Conservation (phyloP, 306 rosid genomes). For the Lotus japonicus region DNA sequence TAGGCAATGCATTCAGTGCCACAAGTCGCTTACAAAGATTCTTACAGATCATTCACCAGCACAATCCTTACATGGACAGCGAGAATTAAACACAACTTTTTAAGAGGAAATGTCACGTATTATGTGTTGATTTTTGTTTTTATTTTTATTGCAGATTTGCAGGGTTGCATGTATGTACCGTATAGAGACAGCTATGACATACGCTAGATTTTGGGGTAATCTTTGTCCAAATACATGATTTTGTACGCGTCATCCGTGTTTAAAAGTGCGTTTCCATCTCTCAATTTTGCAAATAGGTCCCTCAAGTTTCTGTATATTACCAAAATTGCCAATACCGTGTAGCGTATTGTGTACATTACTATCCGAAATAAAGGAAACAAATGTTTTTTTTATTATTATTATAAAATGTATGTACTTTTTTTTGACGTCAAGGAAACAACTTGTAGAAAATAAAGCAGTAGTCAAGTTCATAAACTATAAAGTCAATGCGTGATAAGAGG, state of each 20-base stretch:
- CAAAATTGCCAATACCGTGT: neutral
- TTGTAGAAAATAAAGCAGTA: too few species aligned
- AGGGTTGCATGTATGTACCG: conserved; percentile 1
- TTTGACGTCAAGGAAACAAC: neutral
- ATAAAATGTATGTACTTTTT: too few species aligned
- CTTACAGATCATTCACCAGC: too few species aligned
- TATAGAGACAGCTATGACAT: neutral
- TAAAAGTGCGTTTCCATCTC: neutral
- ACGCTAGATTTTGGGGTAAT: conserved; percentile 35
- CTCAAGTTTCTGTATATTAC: neutral
- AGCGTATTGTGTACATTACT: neutral
- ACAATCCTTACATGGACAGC: too few species aligned
- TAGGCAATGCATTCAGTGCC: too few species aligned
- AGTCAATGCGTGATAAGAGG: too few species aligned
- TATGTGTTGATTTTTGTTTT: too few species aligned
- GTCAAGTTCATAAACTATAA: neutral
- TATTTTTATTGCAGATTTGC: too few species aligned
- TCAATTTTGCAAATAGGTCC: neutral
- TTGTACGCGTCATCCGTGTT: conserved; percentile 2
- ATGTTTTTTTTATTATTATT: too few species aligned
- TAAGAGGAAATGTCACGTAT: too few species aligned
- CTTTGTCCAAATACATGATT: conserved; percentile 19
- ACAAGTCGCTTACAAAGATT: too few species aligned
- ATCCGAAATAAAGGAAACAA: neutral
- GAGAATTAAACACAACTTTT: too few species aligned